phyloP scores from a whole-genome alignment of 176 grass and related monocot species.

The Zea luxurians region DNA sequence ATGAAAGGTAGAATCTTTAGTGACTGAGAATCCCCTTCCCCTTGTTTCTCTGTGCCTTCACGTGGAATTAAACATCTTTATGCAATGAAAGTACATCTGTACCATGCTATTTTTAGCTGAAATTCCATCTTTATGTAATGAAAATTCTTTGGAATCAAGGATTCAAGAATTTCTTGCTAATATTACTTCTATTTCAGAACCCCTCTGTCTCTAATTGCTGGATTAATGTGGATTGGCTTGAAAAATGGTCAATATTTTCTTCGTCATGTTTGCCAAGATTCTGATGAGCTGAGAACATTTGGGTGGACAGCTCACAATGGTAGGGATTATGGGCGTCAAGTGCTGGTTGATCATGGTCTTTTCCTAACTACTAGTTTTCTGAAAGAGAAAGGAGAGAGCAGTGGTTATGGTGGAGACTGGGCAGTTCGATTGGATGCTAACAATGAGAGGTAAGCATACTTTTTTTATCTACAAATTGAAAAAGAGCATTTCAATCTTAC shows the following conservation, averaged over 20 bases:
- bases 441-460: slow-evolving; percentile 52
- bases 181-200: slow-evolving; percentile 65
- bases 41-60: slow-evolving; percentile 7
- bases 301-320: slow-evolving; percentile 92
- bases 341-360: slow-evolving; percentile 74
- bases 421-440: slow-evolving; percentile 67
- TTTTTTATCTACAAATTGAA: slow-evolving; percentile 20
- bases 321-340: slow-evolving; percentile 79
- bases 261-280: slow-evolving; percentile 95
- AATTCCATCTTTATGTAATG: slow-evolving; percentile 25
- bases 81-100: too few relatives aligned
- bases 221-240: slow-evolving; percentile 93
- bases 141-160: slow-evolving; percentile 4
- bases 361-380: slow-evolving; percentile 78
- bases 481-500: neutral
- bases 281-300: slow-evolving; percentile 82
- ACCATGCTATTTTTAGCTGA: slow-evolving; percentile 15
- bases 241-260: slow-evolving; percentile 83
- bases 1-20: neutral
- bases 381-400: slow-evolving; percentile 80
- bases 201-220: slow-evolving; percentile 71
- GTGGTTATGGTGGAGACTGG: slow-evolving; percentile 92
- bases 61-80: neutral
- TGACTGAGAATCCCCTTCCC: neutral
- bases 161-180: slow-evolving; percentile 29